Conservation (phyloP, 2,329 filamentous ascomycete genomes). For the Gaeumannomyces tritici region DNA sequence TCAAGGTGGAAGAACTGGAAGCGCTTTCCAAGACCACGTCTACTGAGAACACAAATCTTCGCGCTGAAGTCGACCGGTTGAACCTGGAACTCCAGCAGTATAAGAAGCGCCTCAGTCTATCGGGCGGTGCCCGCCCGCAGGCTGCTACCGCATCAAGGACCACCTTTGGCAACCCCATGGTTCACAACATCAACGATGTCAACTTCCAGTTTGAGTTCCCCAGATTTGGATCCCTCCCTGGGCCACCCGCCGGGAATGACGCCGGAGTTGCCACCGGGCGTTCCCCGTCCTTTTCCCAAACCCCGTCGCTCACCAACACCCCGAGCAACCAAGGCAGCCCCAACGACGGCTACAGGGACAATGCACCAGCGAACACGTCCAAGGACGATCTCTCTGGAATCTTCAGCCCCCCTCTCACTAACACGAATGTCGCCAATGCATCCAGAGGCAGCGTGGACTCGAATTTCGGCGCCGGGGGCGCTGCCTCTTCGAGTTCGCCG, state of each 20-base stretch:
- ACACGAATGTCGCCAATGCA: slow-evolving; percentile 28
- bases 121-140: slow-evolving; percentile 21
- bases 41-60: slow-evolving; percentile 75
- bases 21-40: slow-evolving; percentile 76
- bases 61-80: slow-evolving; percentile 81
- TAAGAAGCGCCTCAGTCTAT: slow-evolving; percentile 69
- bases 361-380: slow-evolving; percentile 20
- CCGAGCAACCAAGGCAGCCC: slow-evolving; percentile 25
- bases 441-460: slow-evolving; percentile 44
- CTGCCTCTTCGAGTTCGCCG: slow-evolving; percentile 53
- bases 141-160: slow-evolving; percentile 20
- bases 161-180: slow-evolving; percentile 34
- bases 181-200: slow-evolving; percentile 58
- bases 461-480: slow-evolving; percentile 33
- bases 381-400: slow-evolving; percentile 39
- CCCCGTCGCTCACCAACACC: slow-evolving; percentile 10
- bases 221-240: slow-evolving; percentile 71
- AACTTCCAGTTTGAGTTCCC: slow-evolving; percentile 96
- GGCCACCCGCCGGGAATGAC: slow-evolving; percentile 20
- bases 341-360: slow-evolving; percentile 19
- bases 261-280: slow-evolving; percentile 9
- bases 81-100: slow-evolving; percentile 82
- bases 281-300: slow-evolving; percentile 6
- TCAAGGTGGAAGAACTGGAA: slow-evolving; percentile 65
- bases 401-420: slow-evolving; percentile 47